Evolutionary conservation across 148 eudicot genomes (phyloP).

Genomic region (Nepenthes mirabilis): DNA sequence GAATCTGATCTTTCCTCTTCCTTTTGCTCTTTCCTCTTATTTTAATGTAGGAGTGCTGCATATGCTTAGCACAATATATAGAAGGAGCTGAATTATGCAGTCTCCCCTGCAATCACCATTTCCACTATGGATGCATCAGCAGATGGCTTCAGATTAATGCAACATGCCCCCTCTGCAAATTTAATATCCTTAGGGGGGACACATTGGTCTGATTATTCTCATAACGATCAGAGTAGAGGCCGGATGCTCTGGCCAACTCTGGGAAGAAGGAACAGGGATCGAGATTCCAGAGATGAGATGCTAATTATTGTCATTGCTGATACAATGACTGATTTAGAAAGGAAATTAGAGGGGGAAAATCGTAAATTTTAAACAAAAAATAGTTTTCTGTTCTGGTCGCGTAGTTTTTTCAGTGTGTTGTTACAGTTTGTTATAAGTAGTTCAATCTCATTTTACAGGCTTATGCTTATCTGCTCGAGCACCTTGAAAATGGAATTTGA

Average conservation of each 20-base stretch:
- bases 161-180: neutral
- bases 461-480: neutral
- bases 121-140: slow-evolving; percentile 2
- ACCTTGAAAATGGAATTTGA: too few relatives aligned
- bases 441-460: neutral
- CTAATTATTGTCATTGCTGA: too few relatives aligned
- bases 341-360: neutral
- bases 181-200: slow-evolving; percentile 1
- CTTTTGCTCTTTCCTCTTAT: too few relatives aligned
- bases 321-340: too few relatives aligned
- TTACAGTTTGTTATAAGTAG: neutral
- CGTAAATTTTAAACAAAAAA: neutral
- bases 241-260: too few relatives aligned
- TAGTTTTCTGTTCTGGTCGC: neutral
- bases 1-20: too few relatives aligned
- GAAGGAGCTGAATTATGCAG: neutral
- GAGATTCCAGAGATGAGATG: too few relatives aligned
- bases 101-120: slow-evolving; percentile 4
- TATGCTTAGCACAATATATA: neutral
- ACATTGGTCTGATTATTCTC: neutral
- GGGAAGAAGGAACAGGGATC: too few relatives aligned
- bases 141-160: neutral
- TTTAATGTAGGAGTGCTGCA: neutral
- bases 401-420: neutral
- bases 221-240: neutral